phyloP scores from a whole-genome alignment of 1,284 basidiomycete species.

The Moesziomyces aphidis region DNA sequence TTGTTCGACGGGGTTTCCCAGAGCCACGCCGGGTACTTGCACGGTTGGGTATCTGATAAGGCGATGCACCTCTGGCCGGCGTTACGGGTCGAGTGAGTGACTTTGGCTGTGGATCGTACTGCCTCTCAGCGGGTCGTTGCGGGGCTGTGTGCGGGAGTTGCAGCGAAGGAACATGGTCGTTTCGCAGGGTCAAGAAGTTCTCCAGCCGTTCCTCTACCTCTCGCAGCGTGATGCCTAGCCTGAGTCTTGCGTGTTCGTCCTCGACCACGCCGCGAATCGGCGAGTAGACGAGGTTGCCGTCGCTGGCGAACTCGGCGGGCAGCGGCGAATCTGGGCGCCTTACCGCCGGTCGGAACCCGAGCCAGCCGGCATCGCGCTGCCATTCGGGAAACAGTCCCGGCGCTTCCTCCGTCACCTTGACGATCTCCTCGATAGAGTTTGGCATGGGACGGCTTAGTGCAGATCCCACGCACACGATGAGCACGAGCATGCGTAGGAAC shows the following conservation, averaged over 20 bases:
- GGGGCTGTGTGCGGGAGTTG: too few relatives aligned
- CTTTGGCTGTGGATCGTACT: too few relatives aligned
- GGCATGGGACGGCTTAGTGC: too few relatives aligned
- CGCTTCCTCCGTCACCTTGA: not conserved
- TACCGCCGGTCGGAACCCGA: constrained; percentile 3
- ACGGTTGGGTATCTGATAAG: too few relatives aligned
- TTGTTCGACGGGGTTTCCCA: too few relatives aligned
- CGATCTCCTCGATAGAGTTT: not conserved
- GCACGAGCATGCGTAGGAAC: too few relatives aligned
- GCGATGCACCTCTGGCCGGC: too few relatives aligned
- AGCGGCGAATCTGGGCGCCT: not conserved
- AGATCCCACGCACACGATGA: too few relatives aligned
- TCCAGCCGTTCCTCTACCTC: not conserved
- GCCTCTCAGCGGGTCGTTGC: too few relatives aligned
- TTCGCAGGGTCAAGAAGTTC: not conserved
- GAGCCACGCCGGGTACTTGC: too few relatives aligned
- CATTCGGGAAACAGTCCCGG: not conserved
- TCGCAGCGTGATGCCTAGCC: constrained; percentile 9
- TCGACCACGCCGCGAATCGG: constrained; percentile 15
- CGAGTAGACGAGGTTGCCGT: constrained; percentile 10
- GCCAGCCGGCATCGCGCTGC: constrained; percentile 1
- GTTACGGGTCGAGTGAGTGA: too few relatives aligned
- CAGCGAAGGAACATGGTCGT: too few relatives aligned
- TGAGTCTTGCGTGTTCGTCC: not conserved
- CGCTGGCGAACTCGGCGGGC: not conserved